phyloP scores from a whole-genome alignment of 2,329 filamentous ascomycete species.

The Lasiodiplodia gonubiensis region DNA sequence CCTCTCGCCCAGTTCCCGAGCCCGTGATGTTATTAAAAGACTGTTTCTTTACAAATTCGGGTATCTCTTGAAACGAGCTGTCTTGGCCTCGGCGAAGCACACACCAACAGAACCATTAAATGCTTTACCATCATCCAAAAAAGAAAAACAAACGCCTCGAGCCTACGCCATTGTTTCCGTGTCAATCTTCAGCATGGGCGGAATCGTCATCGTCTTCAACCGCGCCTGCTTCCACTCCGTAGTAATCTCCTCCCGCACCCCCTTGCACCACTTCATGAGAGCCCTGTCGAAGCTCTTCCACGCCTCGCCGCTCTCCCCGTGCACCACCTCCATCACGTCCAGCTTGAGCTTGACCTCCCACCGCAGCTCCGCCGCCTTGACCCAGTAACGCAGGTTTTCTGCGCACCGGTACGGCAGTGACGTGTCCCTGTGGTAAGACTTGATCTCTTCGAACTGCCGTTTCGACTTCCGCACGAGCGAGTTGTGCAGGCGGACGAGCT shows the following conservation, averaged over 20 bases:
- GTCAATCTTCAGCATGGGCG: conserved; percentile 48
- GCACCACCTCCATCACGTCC: conserved; percentile 85
- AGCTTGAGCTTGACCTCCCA: conserved; percentile 86
- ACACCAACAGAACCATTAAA: conserved; percentile 17
- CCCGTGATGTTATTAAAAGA: conserved; percentile 24
- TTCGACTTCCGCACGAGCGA: conserved; percentile 82
- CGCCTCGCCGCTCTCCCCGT: conserved; percentile 69
- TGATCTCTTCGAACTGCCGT: conserved; percentile 87
- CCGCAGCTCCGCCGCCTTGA: conserved; percentile 91
- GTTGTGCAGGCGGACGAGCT: conserved; percentile 88
- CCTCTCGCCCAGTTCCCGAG: not conserved
- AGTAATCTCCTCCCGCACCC: conserved; percentile 81
- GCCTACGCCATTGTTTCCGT: conserved; percentile 12
- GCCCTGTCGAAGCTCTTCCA: conserved; percentile 86
- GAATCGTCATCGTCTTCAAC: conserved; percentile 38
- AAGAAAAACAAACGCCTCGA: conserved; percentile 14
- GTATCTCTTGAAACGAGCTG: conserved; percentile 26
- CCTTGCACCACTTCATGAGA: conserved; percentile 80
- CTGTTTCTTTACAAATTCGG: conserved; percentile 14
- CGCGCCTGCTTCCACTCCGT: conserved; percentile 66
- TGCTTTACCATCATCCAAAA: conserved; percentile 14
- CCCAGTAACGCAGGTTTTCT: conserved; percentile 94
- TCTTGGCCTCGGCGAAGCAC: conserved; percentile 12
- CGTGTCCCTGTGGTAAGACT: conserved; percentile 87
- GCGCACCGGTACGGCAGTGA: conserved; percentile 91